Evolutionary conservation across 108 stramenopile species (phyloP).

Genomic region (Cyclotella cryptica): DNA sequence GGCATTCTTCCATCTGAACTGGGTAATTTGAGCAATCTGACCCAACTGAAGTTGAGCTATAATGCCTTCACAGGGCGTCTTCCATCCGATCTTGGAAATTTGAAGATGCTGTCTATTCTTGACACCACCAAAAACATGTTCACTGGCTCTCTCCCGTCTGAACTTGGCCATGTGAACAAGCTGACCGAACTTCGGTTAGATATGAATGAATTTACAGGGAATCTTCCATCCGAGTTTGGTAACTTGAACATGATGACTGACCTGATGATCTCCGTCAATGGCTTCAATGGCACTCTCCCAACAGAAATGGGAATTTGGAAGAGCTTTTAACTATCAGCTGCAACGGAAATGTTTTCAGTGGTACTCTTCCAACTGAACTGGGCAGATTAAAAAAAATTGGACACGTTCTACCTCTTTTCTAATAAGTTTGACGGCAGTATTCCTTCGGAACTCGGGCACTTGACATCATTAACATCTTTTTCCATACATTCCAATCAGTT

Average conservation of each 20-base stretch:
- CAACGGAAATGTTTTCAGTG: neutral
- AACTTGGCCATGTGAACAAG: neutral
- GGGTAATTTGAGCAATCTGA: neutral
- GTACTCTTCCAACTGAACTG: neutral
- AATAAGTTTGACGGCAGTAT: too few relatives aligned
- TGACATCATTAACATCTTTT: too few relatives aligned
- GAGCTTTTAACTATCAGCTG: neutral
- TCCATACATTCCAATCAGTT: too few relatives aligned
- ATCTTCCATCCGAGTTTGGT: neutral
- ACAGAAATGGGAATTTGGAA: neutral
- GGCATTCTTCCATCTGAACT: neutral
- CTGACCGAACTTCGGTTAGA: neutral
- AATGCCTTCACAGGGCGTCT: neutral
- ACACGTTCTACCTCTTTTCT: too few relatives aligned
- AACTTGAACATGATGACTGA: neutral
- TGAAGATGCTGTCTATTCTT: neutral
- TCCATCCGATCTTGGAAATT: neutral
- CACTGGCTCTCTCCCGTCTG: neutral
- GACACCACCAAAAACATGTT: neutral
- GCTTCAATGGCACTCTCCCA: neutral
- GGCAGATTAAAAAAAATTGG: neutral
- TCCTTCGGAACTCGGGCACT: too few relatives aligned
- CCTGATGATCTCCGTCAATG: neutral
- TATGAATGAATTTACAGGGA: neutral
- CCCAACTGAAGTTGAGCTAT: neutral